These are phyloP conservation scores for Podila clonocystis DNA, from an alignment of 192 early-diverging fungal species.

Conservation along the genomic window DNA sequence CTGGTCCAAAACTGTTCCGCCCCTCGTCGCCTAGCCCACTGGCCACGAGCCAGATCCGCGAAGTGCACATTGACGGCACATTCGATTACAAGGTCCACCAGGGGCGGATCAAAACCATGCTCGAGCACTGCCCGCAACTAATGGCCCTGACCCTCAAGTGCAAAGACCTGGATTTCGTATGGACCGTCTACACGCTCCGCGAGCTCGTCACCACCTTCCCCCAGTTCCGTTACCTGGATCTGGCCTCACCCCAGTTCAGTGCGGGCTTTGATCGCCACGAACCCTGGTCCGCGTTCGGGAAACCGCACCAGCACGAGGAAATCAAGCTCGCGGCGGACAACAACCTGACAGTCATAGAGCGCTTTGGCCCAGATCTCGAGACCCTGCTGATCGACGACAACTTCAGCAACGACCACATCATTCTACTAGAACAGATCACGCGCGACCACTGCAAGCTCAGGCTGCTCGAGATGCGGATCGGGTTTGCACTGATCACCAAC, in stretches of 20 bases:
- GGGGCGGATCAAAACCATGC: slow-evolving; percentile 4
- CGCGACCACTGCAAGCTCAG: slow-evolving; percentile 3
- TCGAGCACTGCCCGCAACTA: not conserved
- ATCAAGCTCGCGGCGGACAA: slow-evolving; percentile 1
- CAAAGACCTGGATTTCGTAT: slow-evolving; percentile 10
- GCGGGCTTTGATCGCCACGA: slow-evolving; percentile 7
- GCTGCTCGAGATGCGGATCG: slow-evolving; percentile 17
- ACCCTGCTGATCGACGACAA: slow-evolving; percentile 11
- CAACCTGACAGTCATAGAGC: slow-evolving; percentile 4
- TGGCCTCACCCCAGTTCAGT: slow-evolving; percentile 5
- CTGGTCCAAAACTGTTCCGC: no score
- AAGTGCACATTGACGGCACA: slow-evolving; percentile 19
- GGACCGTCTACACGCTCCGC: slow-evolving; percentile 10
- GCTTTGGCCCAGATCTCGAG: slow-evolving; percentile 12
- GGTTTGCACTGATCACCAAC: slow-evolving; percentile 11
- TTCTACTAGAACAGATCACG: not conserved
- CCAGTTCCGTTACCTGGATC: slow-evolving; percentile 9
- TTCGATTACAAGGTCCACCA: slow-evolving; percentile 8
- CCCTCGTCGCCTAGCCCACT: no score
- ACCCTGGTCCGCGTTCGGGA: slow-evolving; percentile 7
- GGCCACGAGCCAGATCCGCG: not conserved
- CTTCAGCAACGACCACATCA: slow-evolving; percentile 5
- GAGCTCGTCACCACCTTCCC: slow-evolving; percentile 4
- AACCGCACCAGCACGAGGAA: slow-evolving; percentile 10
- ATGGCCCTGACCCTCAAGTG: slow-evolving; percentile 8